Evolutionary conservation across 345 rosid species (phyloP).

Genomic region (Combretum micranthum): DNA sequence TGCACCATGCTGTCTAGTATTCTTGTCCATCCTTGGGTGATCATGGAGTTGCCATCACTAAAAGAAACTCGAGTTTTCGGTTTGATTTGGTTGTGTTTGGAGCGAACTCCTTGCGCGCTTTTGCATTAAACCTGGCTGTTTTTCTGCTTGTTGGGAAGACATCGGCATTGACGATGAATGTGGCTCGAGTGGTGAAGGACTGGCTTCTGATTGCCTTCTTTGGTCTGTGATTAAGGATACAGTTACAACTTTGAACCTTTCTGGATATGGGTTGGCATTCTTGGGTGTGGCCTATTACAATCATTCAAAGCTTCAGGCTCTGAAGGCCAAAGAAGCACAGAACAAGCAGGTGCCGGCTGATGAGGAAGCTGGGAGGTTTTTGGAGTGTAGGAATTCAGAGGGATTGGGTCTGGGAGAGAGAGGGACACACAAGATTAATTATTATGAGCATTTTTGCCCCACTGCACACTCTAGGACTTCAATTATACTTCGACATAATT

Average conservation of each 20-base stretch:
- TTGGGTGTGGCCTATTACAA: constrained; percentile 90
- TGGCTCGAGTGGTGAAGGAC: constrained; percentile 98
- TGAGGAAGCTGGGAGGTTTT: constrained; percentile 74
- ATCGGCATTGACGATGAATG: constrained; percentile 96
- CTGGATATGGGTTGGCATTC: constrained; percentile 88
- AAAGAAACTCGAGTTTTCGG: constrained; percentile 75
- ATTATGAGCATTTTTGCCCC: constrained; percentile 1
- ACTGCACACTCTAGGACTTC: not conserved
- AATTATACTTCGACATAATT: not conserved
- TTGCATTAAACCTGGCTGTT: constrained; percentile 87
- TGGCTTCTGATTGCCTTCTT: constrained; percentile 96
- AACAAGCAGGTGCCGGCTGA: constrained; percentile 40
- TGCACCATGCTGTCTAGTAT: constrained; percentile 84
- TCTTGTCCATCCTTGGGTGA: constrained; percentile 75
- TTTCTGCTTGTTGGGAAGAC: constrained; percentile 94
- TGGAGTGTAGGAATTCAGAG: constrained; percentile 78
- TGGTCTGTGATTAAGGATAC: constrained; percentile 99
- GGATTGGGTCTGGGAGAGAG: constrained; percentile 31
- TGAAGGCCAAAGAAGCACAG: constrained; percentile 85
- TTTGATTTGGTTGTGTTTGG: constrained; percentile 82
- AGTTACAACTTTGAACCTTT: constrained; percentile 75
- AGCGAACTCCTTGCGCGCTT: constrained; percentile 77
- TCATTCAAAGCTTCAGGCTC: constrained; percentile 82
- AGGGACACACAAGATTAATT: constrained; percentile 48
- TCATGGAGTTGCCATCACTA: constrained; percentile 63